These are phyloP conservation scores for Chaetomium sp. DNA, from an alignment of 2,329 filamentous ascomycete genomes.

Conservation along the genomic window DNA sequence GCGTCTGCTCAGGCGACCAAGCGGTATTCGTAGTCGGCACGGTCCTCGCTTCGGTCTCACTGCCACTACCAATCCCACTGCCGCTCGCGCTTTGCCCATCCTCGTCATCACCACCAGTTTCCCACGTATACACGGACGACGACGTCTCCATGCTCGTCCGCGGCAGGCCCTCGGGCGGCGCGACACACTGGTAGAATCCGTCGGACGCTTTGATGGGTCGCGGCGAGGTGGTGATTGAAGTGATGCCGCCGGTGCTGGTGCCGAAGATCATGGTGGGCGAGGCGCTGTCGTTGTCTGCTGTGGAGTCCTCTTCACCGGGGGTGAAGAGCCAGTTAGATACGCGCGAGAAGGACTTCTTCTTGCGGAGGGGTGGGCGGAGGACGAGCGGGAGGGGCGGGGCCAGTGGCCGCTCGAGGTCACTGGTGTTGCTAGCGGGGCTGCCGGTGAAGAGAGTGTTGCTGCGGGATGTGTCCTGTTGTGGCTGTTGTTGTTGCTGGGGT, in stretches of 20 bases:
- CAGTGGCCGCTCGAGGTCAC: conserved; percentile 32
- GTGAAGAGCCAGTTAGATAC: conserved; percentile 56
- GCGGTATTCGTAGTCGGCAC: conserved; percentile 45
- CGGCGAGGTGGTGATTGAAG: conserved; percentile 42
- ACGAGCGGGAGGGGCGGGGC: conserved; percentile 54
- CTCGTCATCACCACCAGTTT: conserved; percentile 29
- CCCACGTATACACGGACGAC: conserved; percentile 42
- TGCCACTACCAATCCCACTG: conserved; percentile 16
- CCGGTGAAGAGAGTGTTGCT: conserved; percentile 2
- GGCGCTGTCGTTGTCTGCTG: conserved; percentile 8
- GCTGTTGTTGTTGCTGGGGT: conserved; percentile 15
- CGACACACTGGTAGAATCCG: conserved; percentile 54
- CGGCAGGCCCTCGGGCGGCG: conserved; percentile 29
- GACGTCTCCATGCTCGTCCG: conserved; percentile 38
- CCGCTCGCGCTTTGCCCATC: conserved; percentile 17
- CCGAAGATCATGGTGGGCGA: conserved; percentile 28
- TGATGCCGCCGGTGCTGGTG: conserved; percentile 33
- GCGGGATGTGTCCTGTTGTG: conserved; percentile 4
- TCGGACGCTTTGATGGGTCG: conserved; percentile 44
- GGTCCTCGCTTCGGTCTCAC: conserved; percentile 34
- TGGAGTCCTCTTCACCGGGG: conserved; percentile 18
- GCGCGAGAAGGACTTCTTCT: conserved; percentile 61
- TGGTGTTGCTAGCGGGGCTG: conserved; percentile 22
- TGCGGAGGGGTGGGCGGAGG: conserved; percentile 53
- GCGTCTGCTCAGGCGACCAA: conserved; percentile 36